Evolutionary conservation across 768 basidiomycete species (phyloP).

Genomic region (Antrodiella citrinella): DNA sequence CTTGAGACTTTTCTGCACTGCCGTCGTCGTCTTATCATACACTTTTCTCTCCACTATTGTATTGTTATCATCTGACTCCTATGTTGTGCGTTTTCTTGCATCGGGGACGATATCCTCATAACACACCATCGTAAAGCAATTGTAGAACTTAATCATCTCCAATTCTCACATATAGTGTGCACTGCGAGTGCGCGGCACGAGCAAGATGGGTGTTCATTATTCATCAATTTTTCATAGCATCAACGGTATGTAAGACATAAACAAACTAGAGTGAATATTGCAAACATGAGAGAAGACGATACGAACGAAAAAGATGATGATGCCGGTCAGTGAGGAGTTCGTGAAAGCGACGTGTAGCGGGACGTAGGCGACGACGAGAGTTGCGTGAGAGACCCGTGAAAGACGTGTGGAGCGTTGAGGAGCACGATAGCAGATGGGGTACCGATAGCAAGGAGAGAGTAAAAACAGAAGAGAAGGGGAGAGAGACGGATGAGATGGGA

Average conservation of each 20-base stretch:
- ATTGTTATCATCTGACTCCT: neutral
- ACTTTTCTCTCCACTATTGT: slow-evolving; percentile 5
- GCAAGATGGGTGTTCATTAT: no score
- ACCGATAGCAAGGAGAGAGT: slow-evolving; percentile 11
- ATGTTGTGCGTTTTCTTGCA: neutral
- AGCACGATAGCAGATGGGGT: slow-evolving; percentile 16
- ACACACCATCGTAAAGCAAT: no score
- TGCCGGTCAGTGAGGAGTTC: neutral
- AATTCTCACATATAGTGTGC: no score
- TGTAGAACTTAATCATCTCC: no score
- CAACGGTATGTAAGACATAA: no score
- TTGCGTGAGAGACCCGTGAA: slow-evolving; percentile 2
- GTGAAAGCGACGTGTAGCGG: neutral
- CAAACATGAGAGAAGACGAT: neutral
- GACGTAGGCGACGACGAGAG: neutral
- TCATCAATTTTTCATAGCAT: neutral
- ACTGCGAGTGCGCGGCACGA: no score
- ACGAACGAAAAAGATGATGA: neutral
- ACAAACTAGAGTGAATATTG: neutral
- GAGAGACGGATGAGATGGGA: slow-evolving; percentile 3
- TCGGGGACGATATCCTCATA: no score
- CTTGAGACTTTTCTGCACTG: no score
- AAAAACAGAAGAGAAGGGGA: slow-evolving; percentile 11
- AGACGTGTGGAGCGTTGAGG: slow-evolving; percentile 14
- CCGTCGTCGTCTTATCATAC: no score